These are phyloP conservation scores for California macrophylla DNA, from an alignment of 441 rosid genomes.

Conservation along the genomic window DNA sequence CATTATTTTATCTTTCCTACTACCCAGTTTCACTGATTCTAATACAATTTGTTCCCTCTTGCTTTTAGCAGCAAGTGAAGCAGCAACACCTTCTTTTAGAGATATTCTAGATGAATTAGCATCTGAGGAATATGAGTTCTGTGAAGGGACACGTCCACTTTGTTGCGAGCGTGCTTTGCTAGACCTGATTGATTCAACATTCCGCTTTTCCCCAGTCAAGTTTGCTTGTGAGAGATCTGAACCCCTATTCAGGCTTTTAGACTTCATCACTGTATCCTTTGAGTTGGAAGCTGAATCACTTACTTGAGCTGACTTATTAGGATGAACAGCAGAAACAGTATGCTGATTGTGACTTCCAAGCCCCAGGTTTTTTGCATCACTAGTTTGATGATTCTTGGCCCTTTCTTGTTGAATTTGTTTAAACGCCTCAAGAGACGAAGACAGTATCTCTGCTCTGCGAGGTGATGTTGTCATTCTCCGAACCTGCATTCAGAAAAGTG, in stretches of 20 bases:
- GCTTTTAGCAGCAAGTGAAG: slow-evolving; percentile 42
- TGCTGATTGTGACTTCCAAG: slow-evolving; percentile 26
- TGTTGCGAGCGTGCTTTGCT: slow-evolving; percentile 29
- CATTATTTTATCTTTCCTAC: slow-evolving; percentile 36
- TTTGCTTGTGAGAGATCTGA: slow-evolving; percentile 28
- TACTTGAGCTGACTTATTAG: slow-evolving; percentile 22
- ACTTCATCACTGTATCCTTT: slow-evolving; percentile 25
- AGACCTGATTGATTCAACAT: slow-evolving; percentile 31
- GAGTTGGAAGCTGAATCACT: slow-evolving; percentile 20
- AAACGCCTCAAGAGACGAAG: slow-evolving; percentile 72
- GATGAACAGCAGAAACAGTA: slow-evolving; percentile 21
- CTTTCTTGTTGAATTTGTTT: slow-evolving; percentile 68
- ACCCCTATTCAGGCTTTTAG: slow-evolving; percentile 27
- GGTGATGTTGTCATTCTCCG: slow-evolving; percentile 75
- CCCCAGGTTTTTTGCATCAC: slow-evolving; percentile 21
- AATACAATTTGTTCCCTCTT: slow-evolving; percentile 34
- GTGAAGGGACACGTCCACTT: slow-evolving; percentile 27
- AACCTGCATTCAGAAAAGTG: slow-evolving; percentile 45
- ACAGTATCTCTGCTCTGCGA: slow-evolving; percentile 63
- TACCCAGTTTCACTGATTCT: slow-evolving; percentile 34
- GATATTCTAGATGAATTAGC: slow-evolving; percentile 26
- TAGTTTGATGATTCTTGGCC: slow-evolving; percentile 28
- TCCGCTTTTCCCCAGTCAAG: slow-evolving; percentile 23
- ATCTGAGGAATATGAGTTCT: slow-evolving; percentile 23
- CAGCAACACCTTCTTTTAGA: slow-evolving; percentile 29